These are phyloP conservation scores for Neocallimastix lanati DNA, from an alignment of 192 early-diverging fungal species.

Conservation along the genomic window DNA sequence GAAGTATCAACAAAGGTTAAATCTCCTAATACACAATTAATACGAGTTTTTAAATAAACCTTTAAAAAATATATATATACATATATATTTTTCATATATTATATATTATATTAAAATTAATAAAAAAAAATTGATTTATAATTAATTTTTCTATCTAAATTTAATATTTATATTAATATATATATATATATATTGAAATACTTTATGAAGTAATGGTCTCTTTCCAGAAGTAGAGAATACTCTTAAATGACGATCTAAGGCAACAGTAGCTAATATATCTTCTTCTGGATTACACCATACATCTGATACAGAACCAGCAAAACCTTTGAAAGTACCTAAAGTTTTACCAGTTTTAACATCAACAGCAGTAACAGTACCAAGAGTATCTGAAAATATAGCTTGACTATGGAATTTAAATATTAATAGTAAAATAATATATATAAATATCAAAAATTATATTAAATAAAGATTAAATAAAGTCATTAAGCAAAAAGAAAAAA, in stretches of 20 bases:
- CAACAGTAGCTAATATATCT: neutral
- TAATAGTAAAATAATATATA: too few relatives aligned
- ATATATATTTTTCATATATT: too few relatives aligned
- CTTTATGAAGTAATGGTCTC: slow-evolving; percentile 20
- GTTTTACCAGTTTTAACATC: neutral
- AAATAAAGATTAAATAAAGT: too few relatives aligned
- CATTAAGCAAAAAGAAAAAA: slow-evolving; percentile 11
- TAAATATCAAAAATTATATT: too few relatives aligned
- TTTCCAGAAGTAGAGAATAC: slow-evolving; percentile 1
- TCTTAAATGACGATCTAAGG: slow-evolving; percentile 4
- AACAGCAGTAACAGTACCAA: neutral
- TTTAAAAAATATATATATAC: too few relatives aligned
- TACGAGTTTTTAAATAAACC: slow-evolving; percentile 8
- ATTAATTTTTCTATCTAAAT: too few relatives aligned
- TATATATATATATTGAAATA: too few relatives aligned
- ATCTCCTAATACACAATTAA: slow-evolving; percentile 2
- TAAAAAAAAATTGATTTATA: too few relatives aligned
- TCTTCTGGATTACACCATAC: neutral
- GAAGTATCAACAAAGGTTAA: neutral
- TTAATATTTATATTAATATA: too few relatives aligned
- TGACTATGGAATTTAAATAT: slow-evolving; percentile 21
- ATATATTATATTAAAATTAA: too few relatives aligned
- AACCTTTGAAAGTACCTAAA: neutral
- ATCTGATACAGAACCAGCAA: neutral
- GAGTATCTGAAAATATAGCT: slow-evolving; percentile 1